phyloP scores from a whole-genome alignment of 495 filamentous ascomycete species.

The Podospora sp. region DNA sequence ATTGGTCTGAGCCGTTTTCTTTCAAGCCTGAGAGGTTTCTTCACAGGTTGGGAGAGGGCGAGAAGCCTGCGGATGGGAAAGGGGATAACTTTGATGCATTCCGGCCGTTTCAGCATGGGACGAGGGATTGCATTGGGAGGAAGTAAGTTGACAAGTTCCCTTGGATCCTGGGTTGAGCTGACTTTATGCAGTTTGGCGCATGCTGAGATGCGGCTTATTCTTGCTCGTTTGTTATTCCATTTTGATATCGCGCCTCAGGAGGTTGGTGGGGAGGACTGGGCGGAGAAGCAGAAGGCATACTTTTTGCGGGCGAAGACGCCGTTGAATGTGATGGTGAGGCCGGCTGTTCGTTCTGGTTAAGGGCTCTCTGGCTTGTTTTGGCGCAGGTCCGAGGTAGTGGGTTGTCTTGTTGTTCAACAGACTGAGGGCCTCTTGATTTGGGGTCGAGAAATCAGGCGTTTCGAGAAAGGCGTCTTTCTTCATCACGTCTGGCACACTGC shows the following conservation, averaged over 20 bases:
- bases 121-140: slow-evolving; percentile 57
- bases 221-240: slow-evolving; percentile 28
- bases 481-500: too few species aligned
- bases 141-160: slow-evolving; percentile 43
- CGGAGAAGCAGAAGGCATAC: not conserved
- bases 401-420: too few species aligned
- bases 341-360: not conserved
- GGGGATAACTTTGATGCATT: slow-evolving; percentile 46
- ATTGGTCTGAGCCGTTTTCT: slow-evolving; percentile 47
- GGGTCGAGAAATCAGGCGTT: too few species aligned
- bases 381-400: too few species aligned
- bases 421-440: too few species aligned
- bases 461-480: too few species aligned
- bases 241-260: not conserved
- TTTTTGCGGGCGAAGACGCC: not conserved
- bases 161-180: not conserved
- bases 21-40: slow-evolving; percentile 54
- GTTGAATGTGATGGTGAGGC: not conserved
- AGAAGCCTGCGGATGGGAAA: slow-evolving; percentile 14
- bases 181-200: slow-evolving; percentile 24
- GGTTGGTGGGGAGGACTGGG: not conserved
- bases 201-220: slow-evolving; percentile 45
- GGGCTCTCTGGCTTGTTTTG: too few species aligned
- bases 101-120: slow-evolving; percentile 55
- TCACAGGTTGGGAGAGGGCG: slow-evolving; percentile 31